Evolutionary conservation across 495 filamentous ascomycete species (phyloP), one percentile per base, ranked within the genome.

Genomic region (Ascodesmis nigricans): DNA sequence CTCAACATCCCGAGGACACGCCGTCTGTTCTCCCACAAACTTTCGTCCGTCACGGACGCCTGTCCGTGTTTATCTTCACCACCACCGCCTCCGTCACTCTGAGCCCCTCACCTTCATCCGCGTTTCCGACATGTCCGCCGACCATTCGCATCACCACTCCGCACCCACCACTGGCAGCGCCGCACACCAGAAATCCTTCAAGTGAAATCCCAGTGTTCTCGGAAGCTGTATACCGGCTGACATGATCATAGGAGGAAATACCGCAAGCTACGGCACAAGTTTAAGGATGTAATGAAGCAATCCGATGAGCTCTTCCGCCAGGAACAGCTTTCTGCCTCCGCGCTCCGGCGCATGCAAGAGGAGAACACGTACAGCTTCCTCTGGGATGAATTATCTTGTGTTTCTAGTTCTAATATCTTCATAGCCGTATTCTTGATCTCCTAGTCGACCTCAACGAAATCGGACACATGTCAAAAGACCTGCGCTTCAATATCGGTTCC

Each of bases 361-460:
- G 71, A 92, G 55, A 91, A 90, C 47, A 82, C 91, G 74, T 78
- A 60, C 35, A 13, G 24, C 33, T 22, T 26, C 26, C 13, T 30
- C 40, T 25, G 27, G 10, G 10, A 19, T 18, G 18, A 17, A 23
- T 13, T 17, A 1, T 4, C 18, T 15, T 4, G 10, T 32, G 24
- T 30, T 17, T 20, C 13, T 19, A 19, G 18, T 2, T 8, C 49
- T 56, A 43, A 57, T 19, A 23, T 15, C n/a, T 22, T 23, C 25
- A 20, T 39, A 79, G 75, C 38, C 73, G 75, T 42, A 57, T 90
- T 9, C 66, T 92, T 16, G 87, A 92, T 44, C 58, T 92, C 19
- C 66, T 87, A 17, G 62, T 87, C 30, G 83, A 91, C 42, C 67
- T 91, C 45, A 93, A 93, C 54, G 69, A 76, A 14, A 74, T 66